Evolutionary conservation across 495 filamentous ascomycete species (phyloP), one percentile per base, ranked within the genome.

Genomic region (Glonium stellatum): DNA sequence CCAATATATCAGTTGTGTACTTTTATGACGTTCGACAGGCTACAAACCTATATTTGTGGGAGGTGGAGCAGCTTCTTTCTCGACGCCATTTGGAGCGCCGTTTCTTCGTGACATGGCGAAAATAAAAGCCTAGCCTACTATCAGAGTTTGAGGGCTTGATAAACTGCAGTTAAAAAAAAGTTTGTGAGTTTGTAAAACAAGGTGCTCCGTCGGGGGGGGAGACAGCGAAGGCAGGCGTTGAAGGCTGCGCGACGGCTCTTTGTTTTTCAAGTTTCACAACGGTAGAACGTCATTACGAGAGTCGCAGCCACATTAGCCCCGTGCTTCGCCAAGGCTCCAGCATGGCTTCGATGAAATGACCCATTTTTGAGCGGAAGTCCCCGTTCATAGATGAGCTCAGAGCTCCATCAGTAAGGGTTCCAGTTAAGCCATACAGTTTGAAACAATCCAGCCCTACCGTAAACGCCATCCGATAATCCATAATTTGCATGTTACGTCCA

Each of bases 71-170:
- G 41, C 48, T 18, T 66, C 59, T 54, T 67, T 67, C 19, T 51
- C 48, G 48, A 60, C 60, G 44, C 69, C 69, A 41, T 64, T 55
- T 23, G 69, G 54, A 8, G 61, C 63, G 59, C 65, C 69, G 53
- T 61, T 62, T 62, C 70, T 67, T 66, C 66, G 59, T 37, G 70
- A 73, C 70, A 73, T 73, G 37, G 25, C 57, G 23, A 15, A 25
- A 22, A 0, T 10, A 1, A 15, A 9, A 31, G 21, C 25, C 23
- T 5, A 51, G 48, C 15, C 18, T 19, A 12, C 22, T 18, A 8
- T 18, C 22, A 48, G 6, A 18, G 44, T n/a, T 18, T 48, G 22
- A 22, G 48, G 0, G 6, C 11, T 5, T 51, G 25, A 22, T 15
- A 23, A 31, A 51, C 25, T 8, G 25, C 3, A 10, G 15, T 22